These are phyloP conservation scores for Nevesoporus exiguus DNA, from an alignment of 768 basidiomycete genomes.

Conservation along the genomic window DNA sequence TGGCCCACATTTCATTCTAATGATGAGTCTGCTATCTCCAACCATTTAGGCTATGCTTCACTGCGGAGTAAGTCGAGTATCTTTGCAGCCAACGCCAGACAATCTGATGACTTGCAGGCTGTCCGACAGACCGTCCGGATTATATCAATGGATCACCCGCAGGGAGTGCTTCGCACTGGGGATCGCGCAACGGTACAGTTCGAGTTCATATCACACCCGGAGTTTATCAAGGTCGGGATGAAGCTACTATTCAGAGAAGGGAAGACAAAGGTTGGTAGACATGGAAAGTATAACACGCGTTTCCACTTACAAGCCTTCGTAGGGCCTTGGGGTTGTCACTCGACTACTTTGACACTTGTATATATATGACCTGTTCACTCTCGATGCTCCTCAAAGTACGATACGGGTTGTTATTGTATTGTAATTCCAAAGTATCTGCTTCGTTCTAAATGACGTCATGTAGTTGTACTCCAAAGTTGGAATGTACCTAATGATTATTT, in stretches of 20 bases:
- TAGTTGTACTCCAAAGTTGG: constrained; percentile 7
- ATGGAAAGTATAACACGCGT: background rate
- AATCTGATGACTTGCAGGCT: constrained; percentile 46
- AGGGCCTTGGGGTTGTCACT: constrained; percentile 81
- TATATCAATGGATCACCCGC: constrained; percentile 85
- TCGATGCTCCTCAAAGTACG: too few relatives aligned
- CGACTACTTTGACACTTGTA: constrained; percentile 45
- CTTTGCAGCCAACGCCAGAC: background rate
- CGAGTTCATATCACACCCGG: constrained; percentile 89
- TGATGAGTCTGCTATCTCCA: background rate
- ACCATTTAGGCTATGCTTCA: constrained; percentile 78
- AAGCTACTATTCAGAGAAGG: constrained; percentile 93
- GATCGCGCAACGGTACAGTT: constrained; percentile 94
- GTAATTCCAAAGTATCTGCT: background rate
- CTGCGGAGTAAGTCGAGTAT: constrained; percentile 62
- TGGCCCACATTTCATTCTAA: background rate
- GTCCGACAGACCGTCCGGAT: constrained; percentile 91
- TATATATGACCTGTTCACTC: background rate
- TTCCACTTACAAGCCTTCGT: constrained; percentile 5
- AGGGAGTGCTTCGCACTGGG: constrained; percentile 87
- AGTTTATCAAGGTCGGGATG: constrained; percentile 91
- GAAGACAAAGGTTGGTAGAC: constrained; percentile 74
- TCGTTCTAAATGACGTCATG: constrained; percentile 18
- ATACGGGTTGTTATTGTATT: background rate
- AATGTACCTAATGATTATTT: constrained; percentile 18